phyloP scores from a whole-genome alignment of 768 basidiomycete species.

The Boletales sp. region DNA sequence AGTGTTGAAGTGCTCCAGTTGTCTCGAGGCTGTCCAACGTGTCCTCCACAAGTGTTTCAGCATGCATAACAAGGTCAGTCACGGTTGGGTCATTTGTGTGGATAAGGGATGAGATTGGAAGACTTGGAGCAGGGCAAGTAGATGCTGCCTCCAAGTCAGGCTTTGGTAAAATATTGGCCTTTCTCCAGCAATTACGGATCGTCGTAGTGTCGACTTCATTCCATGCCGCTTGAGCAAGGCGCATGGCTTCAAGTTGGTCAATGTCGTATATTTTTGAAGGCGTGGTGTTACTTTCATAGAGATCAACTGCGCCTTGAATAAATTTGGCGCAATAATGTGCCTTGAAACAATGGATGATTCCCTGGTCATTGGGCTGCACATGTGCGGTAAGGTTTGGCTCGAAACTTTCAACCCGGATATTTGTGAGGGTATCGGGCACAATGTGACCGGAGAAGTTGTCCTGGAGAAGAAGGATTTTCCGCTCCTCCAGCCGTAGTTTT shows the following conservation, averaged over 20 bases:
- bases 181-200: constrained; percentile 1
- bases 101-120: constrained; percentile 1
- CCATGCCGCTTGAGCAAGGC: neutral
- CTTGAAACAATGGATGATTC: no score
- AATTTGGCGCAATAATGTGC: neutral
- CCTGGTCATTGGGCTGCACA: no score
- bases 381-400: no score
- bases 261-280: neutral
- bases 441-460: no score
- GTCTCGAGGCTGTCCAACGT: neutral
- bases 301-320: no score
- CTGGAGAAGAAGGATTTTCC: no score
- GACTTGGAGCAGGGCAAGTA: neutral
- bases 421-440: no score
- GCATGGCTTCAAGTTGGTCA: constrained; percentile 4
- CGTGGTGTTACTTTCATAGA: no score
- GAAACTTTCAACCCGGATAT: no score
- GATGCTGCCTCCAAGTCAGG: no score
- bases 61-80: neutral
- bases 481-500: no score
- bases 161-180: neutral
- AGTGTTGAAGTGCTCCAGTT: neutral
- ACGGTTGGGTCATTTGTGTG: neutral
- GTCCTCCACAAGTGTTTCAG: neutral
- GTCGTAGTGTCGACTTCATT: constrained; percentile 2